phyloP scores from a whole-genome alignment of 257 asterid species.

The Solanum raphanifolium region DNA sequence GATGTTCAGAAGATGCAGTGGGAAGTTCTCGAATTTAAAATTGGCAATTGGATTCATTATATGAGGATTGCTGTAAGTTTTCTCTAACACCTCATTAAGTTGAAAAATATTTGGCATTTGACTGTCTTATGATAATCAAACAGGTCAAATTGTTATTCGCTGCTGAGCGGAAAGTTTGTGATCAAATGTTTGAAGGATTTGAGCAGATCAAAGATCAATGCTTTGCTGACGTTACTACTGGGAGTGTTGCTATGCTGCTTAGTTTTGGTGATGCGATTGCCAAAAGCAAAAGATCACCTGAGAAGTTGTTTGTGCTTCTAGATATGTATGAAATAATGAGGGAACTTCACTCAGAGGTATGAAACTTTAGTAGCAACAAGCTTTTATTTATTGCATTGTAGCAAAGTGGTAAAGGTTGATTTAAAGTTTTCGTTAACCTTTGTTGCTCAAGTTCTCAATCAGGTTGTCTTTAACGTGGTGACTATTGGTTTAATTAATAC shows the following conservation, averaged over 20 bases:
- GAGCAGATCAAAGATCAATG: conserved; percentile 82
- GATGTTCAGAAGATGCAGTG: conserved; percentile 99
- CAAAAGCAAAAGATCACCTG: conserved; percentile 97
- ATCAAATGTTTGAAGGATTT: conserved; percentile 83
- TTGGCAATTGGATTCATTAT: conserved; percentile 98
- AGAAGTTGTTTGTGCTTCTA: conserved; percentile 88
- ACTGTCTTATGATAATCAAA: conserved; percentile 13
- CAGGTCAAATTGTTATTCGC: conserved; percentile 94
- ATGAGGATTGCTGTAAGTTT: conserved; percentile 93
- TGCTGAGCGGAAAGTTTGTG: conserved; percentile 96
- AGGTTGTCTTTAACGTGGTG: not conserved
- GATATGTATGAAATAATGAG: conserved; percentile 99
- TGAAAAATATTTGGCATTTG: conserved; percentile 1
- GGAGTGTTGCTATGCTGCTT: conserved; percentile 87
- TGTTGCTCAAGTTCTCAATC: not conserved
- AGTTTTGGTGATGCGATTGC: conserved; percentile 99
- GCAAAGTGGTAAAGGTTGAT: not conserved
- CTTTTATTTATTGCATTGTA: not conserved
- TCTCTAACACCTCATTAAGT: conserved; percentile 1
- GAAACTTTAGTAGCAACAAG: conserved; percentile 1
- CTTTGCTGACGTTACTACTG: conserved; percentile 84
- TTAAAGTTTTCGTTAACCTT: not conserved
- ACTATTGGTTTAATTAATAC: not conserved
- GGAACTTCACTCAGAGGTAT: conserved; percentile 92
- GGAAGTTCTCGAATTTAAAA: conserved; percentile 98